Conservation (phyloP, 345 rosid species). For the Eucalyptus decipiens region DNA sequence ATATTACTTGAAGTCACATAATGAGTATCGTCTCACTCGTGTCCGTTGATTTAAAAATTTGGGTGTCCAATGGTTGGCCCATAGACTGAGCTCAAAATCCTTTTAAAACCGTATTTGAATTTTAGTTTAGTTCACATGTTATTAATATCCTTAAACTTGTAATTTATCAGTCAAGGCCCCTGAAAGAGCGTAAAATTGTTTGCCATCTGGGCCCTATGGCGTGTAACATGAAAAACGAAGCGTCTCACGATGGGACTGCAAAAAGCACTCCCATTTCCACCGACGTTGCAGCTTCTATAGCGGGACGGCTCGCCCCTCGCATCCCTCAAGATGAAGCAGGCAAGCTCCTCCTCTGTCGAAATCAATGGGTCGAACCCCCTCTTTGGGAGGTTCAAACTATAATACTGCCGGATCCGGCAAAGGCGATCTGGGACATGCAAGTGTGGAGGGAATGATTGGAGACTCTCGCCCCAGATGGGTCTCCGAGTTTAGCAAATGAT, state of each 20-base stretch:
- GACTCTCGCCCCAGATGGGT: background rate
- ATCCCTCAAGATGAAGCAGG: background rate
- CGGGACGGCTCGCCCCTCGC: background rate
- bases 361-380: background rate
- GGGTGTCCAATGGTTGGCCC: background rate
- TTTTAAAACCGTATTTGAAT: background rate
- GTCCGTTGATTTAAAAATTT: background rate
- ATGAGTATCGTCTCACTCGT: background rate
- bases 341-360: background rate
- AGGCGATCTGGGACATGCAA: background rate
- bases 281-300: background rate
- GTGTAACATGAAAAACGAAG: background rate
- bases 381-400: background rate
- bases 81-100: background rate
- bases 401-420: background rate
- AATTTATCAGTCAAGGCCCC: background rate
- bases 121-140: background rate
- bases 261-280: background rate
- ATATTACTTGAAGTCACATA: background rate
- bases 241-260: background rate
- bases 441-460: background rate
- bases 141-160: too few species aligned
- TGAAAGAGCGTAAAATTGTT: background rate
- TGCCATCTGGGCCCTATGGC: background rate
- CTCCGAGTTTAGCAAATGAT: background rate